Percentiles rank a stretch among this genome's conserved stretches.
Evolutionary conservation across 2,329 filamentous ascomycete species (phyloP).

Genomic region (Trichoderma gracile): DNA sequence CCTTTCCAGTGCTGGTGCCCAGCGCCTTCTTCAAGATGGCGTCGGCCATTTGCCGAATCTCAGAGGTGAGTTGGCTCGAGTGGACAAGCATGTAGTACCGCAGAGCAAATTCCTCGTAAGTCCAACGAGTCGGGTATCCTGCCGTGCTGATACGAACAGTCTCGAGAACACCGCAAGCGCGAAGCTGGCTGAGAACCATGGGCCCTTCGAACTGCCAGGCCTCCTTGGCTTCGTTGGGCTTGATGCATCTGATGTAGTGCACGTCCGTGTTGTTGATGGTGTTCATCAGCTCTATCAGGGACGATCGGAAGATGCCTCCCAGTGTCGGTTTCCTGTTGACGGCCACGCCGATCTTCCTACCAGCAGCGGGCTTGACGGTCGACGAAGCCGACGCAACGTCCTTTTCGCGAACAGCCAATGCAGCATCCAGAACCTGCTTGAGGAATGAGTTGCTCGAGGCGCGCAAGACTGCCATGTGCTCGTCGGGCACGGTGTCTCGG

Average conservation of each 20-base stretch:
- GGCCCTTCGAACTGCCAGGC: conserved; percentile 98
- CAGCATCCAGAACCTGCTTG: conserved; percentile 78
- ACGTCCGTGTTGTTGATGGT: conserved; percentile 98
- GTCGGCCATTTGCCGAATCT: conserved; percentile 92
- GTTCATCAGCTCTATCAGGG: conserved; percentile 94
- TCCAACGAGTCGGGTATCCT: conserved; percentile 97
- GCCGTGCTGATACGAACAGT: conserved; percentile 97
- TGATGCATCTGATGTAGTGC: conserved; percentile 98
- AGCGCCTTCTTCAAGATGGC: conserved; percentile 87
- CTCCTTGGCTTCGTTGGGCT: conserved; percentile 95
- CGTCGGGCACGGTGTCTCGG: conserved; percentile 95
- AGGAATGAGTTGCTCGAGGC: conserved; percentile 85
- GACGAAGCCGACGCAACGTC: conserved; percentile 67
- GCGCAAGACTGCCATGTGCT: conserved; percentile 91
- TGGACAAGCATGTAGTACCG: conserved; percentile 98
- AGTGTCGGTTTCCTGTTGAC: conserved; percentile 96
- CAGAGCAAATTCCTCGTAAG: conserved; percentile 95
- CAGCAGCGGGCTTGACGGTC: conserved; percentile 76
- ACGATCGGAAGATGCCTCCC: conserved; percentile 98
- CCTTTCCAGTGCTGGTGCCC: conserved; percentile 71
- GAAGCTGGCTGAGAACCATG: conserved; percentile 95
- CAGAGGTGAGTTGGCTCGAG: conserved; percentile 85
- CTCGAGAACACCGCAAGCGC: conserved; percentile 97
- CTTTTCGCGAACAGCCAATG: conserved; percentile 85
- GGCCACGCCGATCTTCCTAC: conserved; percentile 85